These are phyloP conservation scores for Panus rudis DNA, from an alignment of 768 basidiomycete species.

Conservation along the genomic window DNA sequence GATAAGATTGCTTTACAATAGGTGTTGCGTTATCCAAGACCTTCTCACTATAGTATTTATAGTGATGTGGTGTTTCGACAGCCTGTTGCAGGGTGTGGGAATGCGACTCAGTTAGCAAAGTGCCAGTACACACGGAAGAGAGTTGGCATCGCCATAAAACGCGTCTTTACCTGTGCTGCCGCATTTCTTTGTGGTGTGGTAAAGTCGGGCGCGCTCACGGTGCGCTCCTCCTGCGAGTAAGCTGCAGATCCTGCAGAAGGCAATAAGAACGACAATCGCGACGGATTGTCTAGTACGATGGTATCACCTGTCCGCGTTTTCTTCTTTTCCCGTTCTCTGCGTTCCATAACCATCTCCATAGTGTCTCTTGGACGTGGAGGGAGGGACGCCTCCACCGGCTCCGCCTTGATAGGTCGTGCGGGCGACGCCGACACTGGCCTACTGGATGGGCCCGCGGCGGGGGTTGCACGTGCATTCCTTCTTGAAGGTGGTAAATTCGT, in stretches of 20 bases:
- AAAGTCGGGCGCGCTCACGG: constrained; percentile 8
- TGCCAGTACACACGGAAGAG: too few species aligned
- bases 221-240: constrained; percentile 17
- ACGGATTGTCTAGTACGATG: constrained; percentile 18
- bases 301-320: constrained; percentile 40
- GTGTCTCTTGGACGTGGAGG: constrained; percentile 57
- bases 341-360: constrained; percentile 74
- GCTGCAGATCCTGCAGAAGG: constrained; percentile 15
- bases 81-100: constrained; percentile 8
- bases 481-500: too few species aligned
- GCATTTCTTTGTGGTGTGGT: constrained; percentile 7
- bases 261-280: neutral
- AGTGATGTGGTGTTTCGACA: constrained; percentile 22
- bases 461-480: constrained; percentile 6
- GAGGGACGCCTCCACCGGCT: constrained; percentile 43
- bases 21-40: constrained; percentile 20
- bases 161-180: constrained; percentile 34
- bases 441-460: constrained; percentile 28
- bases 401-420: constrained; percentile 49
- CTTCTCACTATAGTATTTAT: constrained; percentile 22
- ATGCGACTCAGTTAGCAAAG: too few species aligned
- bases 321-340: constrained; percentile 52
- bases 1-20: constrained; percentile 10
- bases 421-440: constrained; percentile 32
- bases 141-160: too few species aligned